Evolutionary conservation across 2,329 filamentous ascomycete genomes (phyloP).

Genomic region (Aspergillus sp.): DNA sequence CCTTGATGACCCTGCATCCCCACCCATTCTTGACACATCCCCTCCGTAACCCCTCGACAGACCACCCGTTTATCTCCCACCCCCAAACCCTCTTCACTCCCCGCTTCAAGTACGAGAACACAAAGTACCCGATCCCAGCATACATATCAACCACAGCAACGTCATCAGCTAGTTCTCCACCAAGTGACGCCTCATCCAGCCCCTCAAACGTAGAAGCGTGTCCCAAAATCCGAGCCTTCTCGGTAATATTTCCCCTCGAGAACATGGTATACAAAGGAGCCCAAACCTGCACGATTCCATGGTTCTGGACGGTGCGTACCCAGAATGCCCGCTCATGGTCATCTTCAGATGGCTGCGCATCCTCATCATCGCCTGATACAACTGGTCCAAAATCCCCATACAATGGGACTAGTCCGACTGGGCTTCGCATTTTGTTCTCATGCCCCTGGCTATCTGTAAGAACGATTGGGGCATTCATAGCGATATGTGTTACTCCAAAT

Average conservation of each 20-base stretch:
- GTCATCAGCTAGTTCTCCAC: slow-evolving; percentile 23
- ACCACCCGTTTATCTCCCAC: slow-evolving; percentile 91
- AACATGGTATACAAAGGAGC: slow-evolving; percentile 93
- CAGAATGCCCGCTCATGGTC: slow-evolving; percentile 73
- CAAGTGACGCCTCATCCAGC: slow-evolving; percentile 27
- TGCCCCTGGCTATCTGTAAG: slow-evolving; percentile 27
- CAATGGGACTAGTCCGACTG: slow-evolving; percentile 67
- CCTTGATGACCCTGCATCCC: slow-evolving; percentile 56
- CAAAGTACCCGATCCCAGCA: slow-evolving; percentile 91
- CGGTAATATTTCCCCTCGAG: slow-evolving; percentile 82
- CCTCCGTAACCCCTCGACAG: slow-evolving; percentile 75
- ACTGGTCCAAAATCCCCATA: slow-evolving; percentile 71
- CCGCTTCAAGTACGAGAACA: slow-evolving; percentile 74
- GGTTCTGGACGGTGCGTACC: slow-evolving; percentile 74
- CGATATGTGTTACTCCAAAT: slow-evolving; percentile 54
- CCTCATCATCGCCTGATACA: slow-evolving; percentile 16
- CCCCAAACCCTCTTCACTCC: slow-evolving; percentile 71
- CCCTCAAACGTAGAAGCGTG: slow-evolving; percentile 39
- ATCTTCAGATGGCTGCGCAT: slow-evolving; percentile 30
- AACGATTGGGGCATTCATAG: slow-evolving; percentile 59
- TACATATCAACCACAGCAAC: slow-evolving; percentile 71
- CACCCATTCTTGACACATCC: slow-evolving; percentile 72
- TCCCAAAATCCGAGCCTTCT: slow-evolving; percentile 74
- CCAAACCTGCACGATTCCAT: slow-evolving; percentile 79
- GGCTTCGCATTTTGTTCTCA: slow-evolving; percentile 73